phyloP scores from a whole-genome alignment of 331 rosid genomes.

The Rosa hybrid region DNA sequence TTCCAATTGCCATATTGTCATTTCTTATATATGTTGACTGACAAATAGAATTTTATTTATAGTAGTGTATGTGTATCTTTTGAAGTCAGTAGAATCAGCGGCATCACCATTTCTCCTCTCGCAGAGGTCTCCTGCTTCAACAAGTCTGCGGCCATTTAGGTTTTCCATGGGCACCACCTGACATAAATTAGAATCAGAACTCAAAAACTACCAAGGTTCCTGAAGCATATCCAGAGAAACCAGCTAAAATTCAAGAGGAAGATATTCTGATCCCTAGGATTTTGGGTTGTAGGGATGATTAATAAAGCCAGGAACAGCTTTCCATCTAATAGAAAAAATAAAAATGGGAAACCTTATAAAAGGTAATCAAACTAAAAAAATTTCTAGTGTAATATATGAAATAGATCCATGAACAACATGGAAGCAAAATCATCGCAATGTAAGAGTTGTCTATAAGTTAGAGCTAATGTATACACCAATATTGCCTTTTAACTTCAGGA shows the following conservation, averaged over 20 bases:
- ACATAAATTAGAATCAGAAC: slow-evolving; percentile 30
- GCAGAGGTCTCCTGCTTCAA: slow-evolving; percentile 88
- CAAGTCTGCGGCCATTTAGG: slow-evolving; percentile 82
- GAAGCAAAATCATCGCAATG: not conserved
- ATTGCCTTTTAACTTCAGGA: not conserved
- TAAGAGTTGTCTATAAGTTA: not conserved
- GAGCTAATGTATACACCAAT: not conserved
- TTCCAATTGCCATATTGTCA: not conserved
- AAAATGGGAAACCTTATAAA: not conserved
- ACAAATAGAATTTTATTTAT: not conserved
- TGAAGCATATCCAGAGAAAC: not conserved
- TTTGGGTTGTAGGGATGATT: not conserved
- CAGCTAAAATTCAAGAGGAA: not conserved
- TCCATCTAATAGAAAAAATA: not conserved
- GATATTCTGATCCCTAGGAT: not conserved
- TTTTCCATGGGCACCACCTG: slow-evolving; percentile 98
- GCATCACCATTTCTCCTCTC: slow-evolving; percentile 84
- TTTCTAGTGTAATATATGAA: not conserved
- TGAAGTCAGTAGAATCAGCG: not conserved
- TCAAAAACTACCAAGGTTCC: slow-evolving; percentile 12
- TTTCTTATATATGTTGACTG: not conserved
- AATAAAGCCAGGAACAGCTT: not conserved
- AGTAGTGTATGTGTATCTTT: not conserved
- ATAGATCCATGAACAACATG: slow-evolving; percentile 2
- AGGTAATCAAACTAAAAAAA: not conserved